These are phyloP conservation scores for Collariella sp. DNA, from an alignment of 495 filamentous ascomycete genomes.

Conservation along the genomic window DNA sequence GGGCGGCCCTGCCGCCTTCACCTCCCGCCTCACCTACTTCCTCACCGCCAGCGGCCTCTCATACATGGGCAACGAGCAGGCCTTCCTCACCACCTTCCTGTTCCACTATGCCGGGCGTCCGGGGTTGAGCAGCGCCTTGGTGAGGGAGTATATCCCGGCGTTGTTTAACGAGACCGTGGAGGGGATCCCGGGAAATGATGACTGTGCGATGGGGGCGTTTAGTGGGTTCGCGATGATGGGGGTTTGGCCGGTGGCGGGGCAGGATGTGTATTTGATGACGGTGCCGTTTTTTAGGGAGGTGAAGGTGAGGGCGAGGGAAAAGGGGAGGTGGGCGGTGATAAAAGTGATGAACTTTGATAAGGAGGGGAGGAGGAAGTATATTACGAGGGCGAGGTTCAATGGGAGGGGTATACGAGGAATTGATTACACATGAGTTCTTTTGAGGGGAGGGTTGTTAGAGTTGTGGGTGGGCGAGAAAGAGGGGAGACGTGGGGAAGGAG, in stretches of 20 bases:
- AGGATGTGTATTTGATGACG: conserved; percentile 64
- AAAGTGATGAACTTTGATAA: conserved; percentile 51
- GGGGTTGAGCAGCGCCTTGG: conserved; percentile 50
- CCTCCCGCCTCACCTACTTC: conserved; percentile 53
- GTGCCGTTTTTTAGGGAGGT: conserved; percentile 58
- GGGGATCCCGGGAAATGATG: conserved; percentile 68
- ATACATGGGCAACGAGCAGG: conserved; percentile 67
- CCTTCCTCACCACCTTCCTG: conserved; percentile 62
- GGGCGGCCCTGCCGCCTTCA: conserved; percentile 51
- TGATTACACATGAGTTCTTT: conserved; percentile 74
- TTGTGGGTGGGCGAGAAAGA: conserved; percentile 54
- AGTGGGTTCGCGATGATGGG: conserved; percentile 61
- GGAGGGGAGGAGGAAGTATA: conserved; percentile 45
- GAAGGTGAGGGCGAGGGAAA: conserved; percentile 36
- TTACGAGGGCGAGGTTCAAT: conserved; percentile 58
- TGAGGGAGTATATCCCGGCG: conserved; percentile 56
- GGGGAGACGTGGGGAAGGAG: conserved; percentile 57
- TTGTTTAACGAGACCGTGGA: conserved; percentile 53
- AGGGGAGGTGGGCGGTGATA: conserved; percentile 48
- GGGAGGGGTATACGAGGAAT: conserved; percentile 53
- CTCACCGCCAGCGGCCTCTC: conserved; percentile 54
- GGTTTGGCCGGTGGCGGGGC: conserved; percentile 64
- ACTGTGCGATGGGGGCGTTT: conserved; percentile 70
- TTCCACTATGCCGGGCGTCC: conserved; percentile 67
- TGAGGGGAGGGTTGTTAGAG: conserved; percentile 55